A percentile compares a stretch with the other conserved stretches of the same genome.
These are phyloP conservation scores for Apophysomyces trapeziformis DNA, from an alignment of 371 early-diverging fungal genomes.

Conservation along the genomic window DNA sequence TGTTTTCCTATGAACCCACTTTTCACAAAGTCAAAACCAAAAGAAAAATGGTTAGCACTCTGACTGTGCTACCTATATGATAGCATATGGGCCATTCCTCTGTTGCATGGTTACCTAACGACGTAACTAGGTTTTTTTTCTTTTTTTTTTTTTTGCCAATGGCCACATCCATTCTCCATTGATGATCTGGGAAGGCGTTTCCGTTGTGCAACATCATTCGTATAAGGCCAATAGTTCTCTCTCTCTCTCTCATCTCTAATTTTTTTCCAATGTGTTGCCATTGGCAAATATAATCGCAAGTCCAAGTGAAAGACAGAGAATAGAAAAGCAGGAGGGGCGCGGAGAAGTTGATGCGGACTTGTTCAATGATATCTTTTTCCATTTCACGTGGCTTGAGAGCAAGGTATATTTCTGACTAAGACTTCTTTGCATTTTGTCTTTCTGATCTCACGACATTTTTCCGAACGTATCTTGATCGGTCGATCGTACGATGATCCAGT, in stretches of 20 bases:
- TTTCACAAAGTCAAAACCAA: background rate
- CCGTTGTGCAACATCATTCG: background rate
- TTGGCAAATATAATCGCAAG: too few species aligned
- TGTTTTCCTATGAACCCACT: constrained; percentile 6
- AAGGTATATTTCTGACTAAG: constrained; percentile 2
- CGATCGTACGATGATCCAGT: background rate
- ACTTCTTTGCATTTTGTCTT: background rate
- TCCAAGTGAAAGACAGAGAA: background rate
- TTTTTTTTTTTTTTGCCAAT: background rate
- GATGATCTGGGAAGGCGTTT: background rate
- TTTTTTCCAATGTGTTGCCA: too few species aligned
- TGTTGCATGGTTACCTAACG: background rate
- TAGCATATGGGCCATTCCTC: background rate
- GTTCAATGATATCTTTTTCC: background rate
- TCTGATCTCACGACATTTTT: constrained; percentile 5
- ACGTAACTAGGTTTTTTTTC: background rate
- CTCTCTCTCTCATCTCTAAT: too few species aligned
- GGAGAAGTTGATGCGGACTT: background rate
- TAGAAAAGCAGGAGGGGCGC: background rate
- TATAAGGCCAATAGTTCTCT: background rate
- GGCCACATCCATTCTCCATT: background rate
- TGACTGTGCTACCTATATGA: constrained; percentile 1
- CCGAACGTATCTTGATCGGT: background rate
- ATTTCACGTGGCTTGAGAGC: constrained; percentile 11
- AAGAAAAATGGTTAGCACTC: background rate